phyloP scores from a whole-genome alignment of 2,329 filamentous ascomycete species.

The Diplodia seriata region DNA sequence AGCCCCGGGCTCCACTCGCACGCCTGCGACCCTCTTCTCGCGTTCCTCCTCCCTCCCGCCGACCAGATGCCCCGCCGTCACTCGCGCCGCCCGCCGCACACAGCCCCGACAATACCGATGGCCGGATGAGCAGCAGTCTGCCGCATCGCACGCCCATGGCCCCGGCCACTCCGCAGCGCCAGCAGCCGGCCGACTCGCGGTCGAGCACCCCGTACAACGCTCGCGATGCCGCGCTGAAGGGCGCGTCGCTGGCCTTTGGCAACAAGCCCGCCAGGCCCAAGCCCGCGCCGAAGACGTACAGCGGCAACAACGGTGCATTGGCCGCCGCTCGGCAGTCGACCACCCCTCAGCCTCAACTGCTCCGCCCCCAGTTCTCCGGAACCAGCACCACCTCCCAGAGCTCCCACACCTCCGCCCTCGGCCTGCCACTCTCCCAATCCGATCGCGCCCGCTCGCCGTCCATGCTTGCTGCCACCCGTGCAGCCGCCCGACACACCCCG shows the following conservation, averaged over 20 bases:
- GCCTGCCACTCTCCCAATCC: constrained; percentile 40
- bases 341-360: constrained; percentile 27
- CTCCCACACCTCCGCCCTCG: constrained; percentile 34
- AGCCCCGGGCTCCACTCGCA: neutral
- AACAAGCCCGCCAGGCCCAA: constrained; percentile 53
- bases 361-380: constrained; percentile 25
- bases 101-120: constrained; percentile 39
- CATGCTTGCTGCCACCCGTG: constrained; percentile 67
- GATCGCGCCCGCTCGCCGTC: constrained; percentile 61
- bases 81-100: constrained; percentile 2
- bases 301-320: constrained; percentile 51
- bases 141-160: constrained; percentile 40
- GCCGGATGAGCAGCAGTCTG: constrained; percentile 45
- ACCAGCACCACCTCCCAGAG: constrained; percentile 22
- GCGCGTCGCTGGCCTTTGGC: constrained; percentile 57
- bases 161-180: constrained; percentile 39
- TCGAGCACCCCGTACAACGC: constrained; percentile 48
- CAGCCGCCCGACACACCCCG: constrained; percentile 67
- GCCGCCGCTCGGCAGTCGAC: constrained; percentile 47
- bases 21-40: too few species aligned
- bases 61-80: constrained; percentile 18
- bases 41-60: neutral
- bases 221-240: constrained; percentile 56
- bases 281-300: constrained; percentile 49
- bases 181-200: constrained; percentile 45